Evolutionary conservation across 345 rosid species (phyloP).

Genomic region (Adansonia digitata): DNA sequence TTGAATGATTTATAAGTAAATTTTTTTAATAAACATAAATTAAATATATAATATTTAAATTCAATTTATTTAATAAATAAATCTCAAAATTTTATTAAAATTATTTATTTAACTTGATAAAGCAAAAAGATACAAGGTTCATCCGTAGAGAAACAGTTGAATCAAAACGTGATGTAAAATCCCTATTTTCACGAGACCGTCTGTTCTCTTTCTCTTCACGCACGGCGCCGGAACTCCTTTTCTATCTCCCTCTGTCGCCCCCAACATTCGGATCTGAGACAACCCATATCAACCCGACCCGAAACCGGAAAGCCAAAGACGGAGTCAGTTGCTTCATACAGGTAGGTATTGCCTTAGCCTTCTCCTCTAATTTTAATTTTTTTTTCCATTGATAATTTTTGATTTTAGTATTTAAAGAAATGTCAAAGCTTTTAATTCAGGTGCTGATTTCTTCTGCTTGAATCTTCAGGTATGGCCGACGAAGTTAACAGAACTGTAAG

Average conservation of each 20-base stretch:
- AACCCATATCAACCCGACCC: background rate
- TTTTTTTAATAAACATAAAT: no score
- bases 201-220: background rate
- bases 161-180: background rate
- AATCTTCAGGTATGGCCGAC: slow-evolving; percentile 40
- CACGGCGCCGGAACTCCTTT: background rate
- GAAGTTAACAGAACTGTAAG: slow-evolving; percentile 45
- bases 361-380: background rate
- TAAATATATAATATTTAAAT: no score
- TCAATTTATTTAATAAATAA: no score
- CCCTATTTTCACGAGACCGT: background rate
- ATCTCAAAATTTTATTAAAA: no score
- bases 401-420: background rate
- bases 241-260: background rate
- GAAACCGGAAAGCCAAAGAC: background rate
- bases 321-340: background rate
- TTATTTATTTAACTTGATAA: no score
- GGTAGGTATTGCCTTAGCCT: background rate
- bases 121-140: no score
- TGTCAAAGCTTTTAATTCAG: background rate
- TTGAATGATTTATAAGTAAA: no score
- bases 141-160: no score
- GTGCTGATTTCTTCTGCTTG: slow-evolving; percentile 1
- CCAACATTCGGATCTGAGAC: background rate
- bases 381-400: background rate